Conservation (phyloP, 495 filamentous ascomycete genomes). For the Penicillium simplicissimum region DNA sequence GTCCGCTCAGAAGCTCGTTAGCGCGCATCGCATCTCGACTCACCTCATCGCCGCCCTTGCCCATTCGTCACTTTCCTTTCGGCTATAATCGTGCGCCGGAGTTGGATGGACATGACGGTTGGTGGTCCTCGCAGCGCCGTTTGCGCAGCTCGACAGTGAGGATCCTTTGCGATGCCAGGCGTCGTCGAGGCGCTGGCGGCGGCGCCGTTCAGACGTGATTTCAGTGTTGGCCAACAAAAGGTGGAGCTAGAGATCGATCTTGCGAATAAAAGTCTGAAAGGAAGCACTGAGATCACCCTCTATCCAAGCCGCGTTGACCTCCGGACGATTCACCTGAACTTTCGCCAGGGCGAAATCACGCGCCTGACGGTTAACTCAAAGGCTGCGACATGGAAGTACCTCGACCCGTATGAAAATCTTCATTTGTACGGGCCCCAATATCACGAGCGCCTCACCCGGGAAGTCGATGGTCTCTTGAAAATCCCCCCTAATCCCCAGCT, state of each 20-base stretch:
- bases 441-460: slow-evolving; percentile 67
- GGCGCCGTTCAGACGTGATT: slow-evolving; percentile 44
- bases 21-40: slow-evolving; percentile 2
- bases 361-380: slow-evolving; percentile 70
- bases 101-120: slow-evolving; percentile 45
- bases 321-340: slow-evolving; percentile 72
- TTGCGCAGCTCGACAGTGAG: slow-evolving; percentile 46
- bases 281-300: slow-evolving; percentile 78
- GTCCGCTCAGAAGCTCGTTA: neutral
- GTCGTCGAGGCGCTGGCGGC: slow-evolving; percentile 43
- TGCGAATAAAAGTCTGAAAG: slow-evolving; percentile 67
- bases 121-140: slow-evolving; percentile 41
- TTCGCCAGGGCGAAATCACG: slow-evolving; percentile 79
- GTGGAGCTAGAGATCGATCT: slow-evolving; percentile 90
- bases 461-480: slow-evolving; percentile 63
- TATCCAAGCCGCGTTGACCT: slow-evolving; percentile 67
- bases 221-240: slow-evolving; percentile 74
- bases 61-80: neutral
- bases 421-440: slow-evolving; percentile 75
- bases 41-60: slow-evolving; percentile 3
- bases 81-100: slow-evolving; percentile 18
- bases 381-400: slow-evolving; percentile 57
- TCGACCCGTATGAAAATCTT: slow-evolving; percentile 70
- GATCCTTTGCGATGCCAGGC: slow-evolving; percentile 47
- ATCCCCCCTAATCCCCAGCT: slow-evolving; percentile 61